A percentile compares a stretch with the other conserved stretches of the same genome.
These are phyloP conservation scores for Globisporangium cystogenes DNA, from an alignment of 352 stramenopile genomes.

Conservation along the genomic window DNA sequence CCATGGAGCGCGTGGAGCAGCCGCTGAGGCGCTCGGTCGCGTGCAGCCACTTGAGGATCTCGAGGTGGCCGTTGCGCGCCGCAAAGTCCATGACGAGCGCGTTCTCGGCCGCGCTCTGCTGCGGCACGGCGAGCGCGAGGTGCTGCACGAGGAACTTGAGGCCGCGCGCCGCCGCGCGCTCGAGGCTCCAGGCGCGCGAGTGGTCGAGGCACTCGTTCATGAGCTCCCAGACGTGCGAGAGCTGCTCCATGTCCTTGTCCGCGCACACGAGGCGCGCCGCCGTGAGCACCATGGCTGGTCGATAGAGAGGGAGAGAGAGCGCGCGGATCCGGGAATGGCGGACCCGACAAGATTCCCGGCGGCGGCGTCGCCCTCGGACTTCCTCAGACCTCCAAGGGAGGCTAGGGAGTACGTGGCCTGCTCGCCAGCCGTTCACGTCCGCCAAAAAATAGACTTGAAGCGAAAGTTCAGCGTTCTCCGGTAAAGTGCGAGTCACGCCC, in stretches of 20 bases:
- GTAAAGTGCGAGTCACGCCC: slow-evolving; percentile 7
- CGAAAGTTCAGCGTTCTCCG: neutral
- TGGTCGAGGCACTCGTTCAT: slow-evolving; percentile 50
- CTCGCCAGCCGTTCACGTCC: slow-evolving; percentile 1
- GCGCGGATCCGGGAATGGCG: slow-evolving; percentile 8
- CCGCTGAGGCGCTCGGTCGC: slow-evolving; percentile 35
- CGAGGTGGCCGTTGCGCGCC: slow-evolving; percentile 53
- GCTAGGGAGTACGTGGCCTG: slow-evolving; percentile 6
- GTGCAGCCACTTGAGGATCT: slow-evolving; percentile 61
- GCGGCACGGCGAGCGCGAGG: slow-evolving; percentile 29
- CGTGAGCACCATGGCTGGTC: slow-evolving; percentile 40
- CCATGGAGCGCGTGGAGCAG: slow-evolving; percentile 51
- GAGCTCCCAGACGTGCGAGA: slow-evolving; percentile 47
- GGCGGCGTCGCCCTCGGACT: too few relatives aligned
- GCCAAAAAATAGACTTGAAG: too few relatives aligned
- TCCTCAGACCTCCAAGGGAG: too few relatives aligned
- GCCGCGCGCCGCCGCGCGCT: slow-evolving; percentile 48
- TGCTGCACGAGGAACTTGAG: slow-evolving; percentile 70
- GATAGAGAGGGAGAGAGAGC: too few relatives aligned
- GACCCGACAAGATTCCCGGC: neutral
- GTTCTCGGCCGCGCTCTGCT: slow-evolving; percentile 20
- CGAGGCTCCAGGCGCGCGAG: slow-evolving; percentile 52
- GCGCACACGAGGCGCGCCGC: slow-evolving; percentile 42
- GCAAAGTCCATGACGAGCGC: slow-evolving; percentile 75
- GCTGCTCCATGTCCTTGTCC: slow-evolving; percentile 35